Conservation (phyloP, 225 moss, liverwort and hornwort genomes). For the Antitrichia curtipendula region DNA sequence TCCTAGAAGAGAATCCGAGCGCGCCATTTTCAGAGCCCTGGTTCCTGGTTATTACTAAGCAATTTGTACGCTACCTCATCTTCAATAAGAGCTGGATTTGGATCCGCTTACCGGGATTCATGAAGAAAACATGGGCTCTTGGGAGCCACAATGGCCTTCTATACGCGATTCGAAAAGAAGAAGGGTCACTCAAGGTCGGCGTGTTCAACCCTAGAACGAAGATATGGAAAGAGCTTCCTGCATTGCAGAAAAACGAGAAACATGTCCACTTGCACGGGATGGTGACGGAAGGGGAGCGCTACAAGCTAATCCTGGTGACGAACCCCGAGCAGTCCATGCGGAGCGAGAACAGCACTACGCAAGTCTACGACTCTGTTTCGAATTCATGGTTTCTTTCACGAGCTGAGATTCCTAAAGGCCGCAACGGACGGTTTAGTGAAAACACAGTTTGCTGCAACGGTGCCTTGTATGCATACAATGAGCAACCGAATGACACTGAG, state of each 20-base stretch:
- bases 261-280: constrained; percentile 33
- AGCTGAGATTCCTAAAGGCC: constrained; percentile 8
- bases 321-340: constrained; percentile 19
- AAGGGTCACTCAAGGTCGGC: constrained; percentile 2
- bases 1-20: constrained; percentile 12
- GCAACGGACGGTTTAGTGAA: constrained; percentile 16
- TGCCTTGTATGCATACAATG: constrained; percentile 27
- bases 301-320: constrained; percentile 27
- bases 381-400: constrained; percentile 11
- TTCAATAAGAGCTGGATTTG: constrained; percentile 24
- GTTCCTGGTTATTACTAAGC: constrained; percentile 35
- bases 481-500: constrained; percentile 3
- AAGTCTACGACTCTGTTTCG: constrained; percentile 17
- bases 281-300: not conserved
- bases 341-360: constrained; percentile 31
- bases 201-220: constrained; percentile 26
- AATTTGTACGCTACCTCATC: constrained; percentile 26
- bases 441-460: constrained; percentile 33
- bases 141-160: constrained; percentile 18
- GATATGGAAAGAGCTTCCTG: constrained; percentile 25
- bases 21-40: constrained; percentile 18
- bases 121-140: constrained; percentile 14
- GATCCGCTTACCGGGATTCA: constrained; percentile 17
- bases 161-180: constrained; percentile 15
- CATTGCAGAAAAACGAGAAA: constrained; percentile 6